Base-by-base conservation (phyloP, 768 basidiomycete genomes). In the Tulasnella sp. region DNA sequence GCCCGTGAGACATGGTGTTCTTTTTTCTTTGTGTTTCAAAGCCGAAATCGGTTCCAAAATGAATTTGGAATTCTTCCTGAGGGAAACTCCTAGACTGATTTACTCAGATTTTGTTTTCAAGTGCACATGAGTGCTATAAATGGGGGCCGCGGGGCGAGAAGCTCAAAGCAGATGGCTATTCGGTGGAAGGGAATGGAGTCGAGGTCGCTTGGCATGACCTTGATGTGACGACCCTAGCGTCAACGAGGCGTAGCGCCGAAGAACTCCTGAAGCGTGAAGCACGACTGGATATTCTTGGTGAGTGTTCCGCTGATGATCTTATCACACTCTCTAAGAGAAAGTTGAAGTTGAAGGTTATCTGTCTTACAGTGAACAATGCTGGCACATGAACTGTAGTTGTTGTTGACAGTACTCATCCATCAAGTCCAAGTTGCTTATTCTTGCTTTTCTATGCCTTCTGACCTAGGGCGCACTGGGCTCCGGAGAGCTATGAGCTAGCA, bases 231-330 rank as follows among this genome's bases (percentile, higher is more conserved):
- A 75, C 79, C 45, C 75, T 80, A 2, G 70, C 72, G 30, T 68
- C 71, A 30, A 77, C 75, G 19, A 78, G 75, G 64, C 68, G 66
- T 30, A 66, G 76, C 3, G 82, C 77, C 0, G 73, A 77, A 51
- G 76, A 73, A 44, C 77, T 83, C 61, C 63, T 80, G 68, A 65
- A 55, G 60, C 74, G 67, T 64, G 82, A 84, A 64, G 67, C 67
- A 42, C 71, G 81, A 34, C 64, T 84, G 57, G 82, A 84, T 64
- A 70, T 82, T 8, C 65, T 84, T 21, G 63, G 81, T 81, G 60
- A 38, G 34, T 38, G n/a, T n/a, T n/a, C n/a, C n/a, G n/a, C n/a
- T 60, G 75, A 70, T 2, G 12, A 2, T 4, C 3, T 5, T 1
- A 19, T 8, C 29, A n/a, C 2, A 4, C 9, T 17, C 17, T 3